Conservation (phyloP, 179 eudicot species). For the Drosera spatulata region DNA sequence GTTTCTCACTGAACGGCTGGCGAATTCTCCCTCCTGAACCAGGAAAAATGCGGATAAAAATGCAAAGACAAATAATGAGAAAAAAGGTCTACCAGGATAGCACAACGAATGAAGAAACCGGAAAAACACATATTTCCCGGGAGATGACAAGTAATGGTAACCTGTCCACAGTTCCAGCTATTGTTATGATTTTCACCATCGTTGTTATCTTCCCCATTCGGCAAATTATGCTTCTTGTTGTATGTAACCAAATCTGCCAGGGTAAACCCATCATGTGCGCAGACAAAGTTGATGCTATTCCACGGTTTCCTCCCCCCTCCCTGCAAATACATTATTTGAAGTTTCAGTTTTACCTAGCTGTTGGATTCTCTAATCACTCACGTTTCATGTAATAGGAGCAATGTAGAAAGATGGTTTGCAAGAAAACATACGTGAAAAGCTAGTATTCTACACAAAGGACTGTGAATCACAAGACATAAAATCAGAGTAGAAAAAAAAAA, state of each 20-base stretch:
- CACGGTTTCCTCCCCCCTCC: conserved; percentile 97
- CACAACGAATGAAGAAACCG: conserved; percentile 1
- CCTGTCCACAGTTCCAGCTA: conserved; percentile 99
- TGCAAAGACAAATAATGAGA: background rate
- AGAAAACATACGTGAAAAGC: too few species aligned
- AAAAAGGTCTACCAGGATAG: background rate
- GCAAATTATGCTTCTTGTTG: conserved; percentile 77
- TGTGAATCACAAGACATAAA: too few species aligned
- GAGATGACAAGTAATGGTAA: conserved; percentile 7
- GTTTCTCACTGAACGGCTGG: conserved; percentile 60
- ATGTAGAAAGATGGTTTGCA: too few species aligned
- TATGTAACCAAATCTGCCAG: conserved; percentile 86
- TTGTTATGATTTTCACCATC: conserved; percentile 95
- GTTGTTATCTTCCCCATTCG: conserved; percentile 91
- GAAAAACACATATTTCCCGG: background rate
- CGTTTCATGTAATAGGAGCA: too few species aligned
- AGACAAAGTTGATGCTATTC: conserved; percentile 89
- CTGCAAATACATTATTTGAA: conserved; percentile 17
- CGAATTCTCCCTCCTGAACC: conserved; percentile 78
- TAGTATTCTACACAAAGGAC: too few species aligned
- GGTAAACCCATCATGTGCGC: conserved; percentile 97
- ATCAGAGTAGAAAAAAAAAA: too few species aligned
- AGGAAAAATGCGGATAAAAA: background rate
- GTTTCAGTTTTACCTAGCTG: too few species aligned
- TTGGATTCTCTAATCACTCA: too few species aligned